These are phyloP conservation scores for Ogataea allantospora DNA, from an alignment of 805 yeast species.

Conservation along the genomic window DNA sequence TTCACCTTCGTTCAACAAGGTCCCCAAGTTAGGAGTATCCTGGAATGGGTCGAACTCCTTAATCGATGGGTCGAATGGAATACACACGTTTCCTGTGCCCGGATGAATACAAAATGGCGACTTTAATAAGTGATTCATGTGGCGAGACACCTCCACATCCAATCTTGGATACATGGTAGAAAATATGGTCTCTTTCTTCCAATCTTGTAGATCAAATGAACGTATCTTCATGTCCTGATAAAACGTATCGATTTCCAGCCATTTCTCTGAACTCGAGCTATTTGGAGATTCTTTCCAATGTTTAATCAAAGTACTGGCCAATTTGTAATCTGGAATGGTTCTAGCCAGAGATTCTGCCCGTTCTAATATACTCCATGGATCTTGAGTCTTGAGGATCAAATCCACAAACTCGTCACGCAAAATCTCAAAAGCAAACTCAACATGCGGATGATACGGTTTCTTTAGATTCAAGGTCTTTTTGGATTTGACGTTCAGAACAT, in stretches of 20 bases:
- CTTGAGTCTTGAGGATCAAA: slow-evolving; percentile 74
- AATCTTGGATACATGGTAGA: slow-evolving; percentile 85
- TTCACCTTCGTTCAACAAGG: slow-evolving; percentile 62
- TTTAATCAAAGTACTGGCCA: slow-evolving; percentile 50
- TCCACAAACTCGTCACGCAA: slow-evolving; percentile 62
- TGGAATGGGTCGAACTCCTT: slow-evolving; percentile 69
- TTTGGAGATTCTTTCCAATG: slow-evolving; percentile 59
- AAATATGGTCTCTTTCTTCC: slow-evolving; percentile 77
- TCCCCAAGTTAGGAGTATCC: slow-evolving; percentile 69
- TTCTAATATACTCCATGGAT: slow-evolving; percentile 71
- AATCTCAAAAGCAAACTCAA: slow-evolving; percentile 69
- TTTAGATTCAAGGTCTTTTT: slow-evolving; percentile 49
- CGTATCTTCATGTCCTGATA: slow-evolving; percentile 39
- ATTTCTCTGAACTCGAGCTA: slow-evolving; percentile 60
- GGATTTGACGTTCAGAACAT: slow-evolving; percentile 58
- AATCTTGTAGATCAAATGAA: slow-evolving; percentile 51
- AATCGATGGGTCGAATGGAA: slow-evolving; percentile 62
- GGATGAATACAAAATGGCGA: slow-evolving; percentile 98
- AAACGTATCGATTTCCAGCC: slow-evolving; percentile 69
- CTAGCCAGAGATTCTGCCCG: slow-evolving; percentile 56
- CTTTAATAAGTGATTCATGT: slow-evolving; percentile 85
- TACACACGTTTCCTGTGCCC: slow-evolving; percentile 92
- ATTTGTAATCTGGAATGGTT: slow-evolving; percentile 59
- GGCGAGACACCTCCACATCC: slow-evolving; percentile 90
- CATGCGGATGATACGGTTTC: slow-evolving; percentile 89